Conservation (phyloP, 1,284 basidiomycete species). For the Naganishia cerealis region DNA sequence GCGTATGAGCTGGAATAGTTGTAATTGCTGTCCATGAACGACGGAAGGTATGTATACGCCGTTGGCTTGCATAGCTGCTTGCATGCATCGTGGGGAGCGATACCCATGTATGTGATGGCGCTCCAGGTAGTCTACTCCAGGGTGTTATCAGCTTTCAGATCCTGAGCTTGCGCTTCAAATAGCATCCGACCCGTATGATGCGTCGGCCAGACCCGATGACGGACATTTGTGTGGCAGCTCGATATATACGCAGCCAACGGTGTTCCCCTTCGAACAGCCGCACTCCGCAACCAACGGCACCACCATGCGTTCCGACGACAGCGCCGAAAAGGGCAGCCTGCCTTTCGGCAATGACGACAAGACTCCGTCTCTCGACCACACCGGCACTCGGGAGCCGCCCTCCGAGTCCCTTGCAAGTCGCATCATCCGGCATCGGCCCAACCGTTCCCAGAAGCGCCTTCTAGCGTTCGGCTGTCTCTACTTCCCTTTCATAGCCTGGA, state of each 20-base stretch:
- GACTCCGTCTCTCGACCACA: neutral
- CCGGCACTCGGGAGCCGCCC: neutral
- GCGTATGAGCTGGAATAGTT: too few relatives aligned
- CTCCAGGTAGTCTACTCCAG: neutral
- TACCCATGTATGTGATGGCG: neutral
- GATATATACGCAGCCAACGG: neutral
- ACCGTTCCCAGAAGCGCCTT: slow-evolving; percentile 2
- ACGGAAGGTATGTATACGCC: too few relatives aligned
- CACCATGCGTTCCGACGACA: neutral
- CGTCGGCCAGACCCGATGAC: neutral
- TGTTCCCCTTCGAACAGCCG: neutral
- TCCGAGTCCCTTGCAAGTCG: neutral
- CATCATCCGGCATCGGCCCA: neutral
- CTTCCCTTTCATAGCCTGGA: slow-evolving; percentile 8
- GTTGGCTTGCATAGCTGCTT: too few relatives aligned
- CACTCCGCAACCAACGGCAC: neutral
- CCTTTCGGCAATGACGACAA: slow-evolving; percentile 2
- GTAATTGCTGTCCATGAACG: too few relatives aligned
- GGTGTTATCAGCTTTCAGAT: too few relatives aligned
- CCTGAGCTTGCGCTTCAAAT: neutral
- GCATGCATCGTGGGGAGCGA: too few relatives aligned
- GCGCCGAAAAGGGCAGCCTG: slow-evolving; percentile 13
- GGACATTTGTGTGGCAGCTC: neutral
- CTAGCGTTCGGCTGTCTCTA: neutral
- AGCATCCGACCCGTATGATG: neutral